Evolutionary conservation across 495 filamentous ascomycete species (phyloP), one percentile per base, ranked within the genome.

Genomic region (Bryoglossum gracile): DNA sequence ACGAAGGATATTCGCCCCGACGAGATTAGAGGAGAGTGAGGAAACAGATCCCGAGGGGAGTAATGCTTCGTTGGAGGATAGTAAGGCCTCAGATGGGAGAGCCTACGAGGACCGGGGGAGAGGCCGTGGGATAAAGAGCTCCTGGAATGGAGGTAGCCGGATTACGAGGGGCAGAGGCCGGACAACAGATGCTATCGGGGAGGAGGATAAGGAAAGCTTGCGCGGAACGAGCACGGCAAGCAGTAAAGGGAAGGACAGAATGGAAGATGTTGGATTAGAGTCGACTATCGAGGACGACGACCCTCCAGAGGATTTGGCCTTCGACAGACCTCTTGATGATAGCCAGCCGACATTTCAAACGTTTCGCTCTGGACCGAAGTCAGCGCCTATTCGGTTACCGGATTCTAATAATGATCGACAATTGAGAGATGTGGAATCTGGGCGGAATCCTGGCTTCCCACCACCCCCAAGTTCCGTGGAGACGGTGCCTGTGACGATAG

Each of bases 261-360:
- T 98, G 74, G 88, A 91, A 9, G 94, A 98, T 66, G 74, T 98
- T 33, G 86, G 87, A 16, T 73, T 98, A 23, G 87, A 94, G 33
- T 79, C 75, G 5, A 70, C 68, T 0, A 71, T 74, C 13, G 72
- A 81, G 24, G 69, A 70, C 26, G 71, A 73, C 50, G 77, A 81
- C 4, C 77, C 81, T 9, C 77, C 83, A 8, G 74, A 74, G 21
- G 81, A 78, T 51, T 66, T 80, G 45, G 70, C 68, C 53, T 66
- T 74, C 41, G 76, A 83, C 51, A 70, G 71, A 24, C 63, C 73
- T 5, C 63, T 57, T n/a, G 79, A 86, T 50, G 80, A 85, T 43
- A 75, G 81, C 30, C 85, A 89, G n/a, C 86, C 90, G 17, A 80
- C 89, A 8, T 86, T 94, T 53, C 92, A 97, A 58, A 77, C 84